phyloP scores from a whole-genome alignment of 2,329 filamentous ascomycete species.

The Trichophyton rubrum region DNA sequence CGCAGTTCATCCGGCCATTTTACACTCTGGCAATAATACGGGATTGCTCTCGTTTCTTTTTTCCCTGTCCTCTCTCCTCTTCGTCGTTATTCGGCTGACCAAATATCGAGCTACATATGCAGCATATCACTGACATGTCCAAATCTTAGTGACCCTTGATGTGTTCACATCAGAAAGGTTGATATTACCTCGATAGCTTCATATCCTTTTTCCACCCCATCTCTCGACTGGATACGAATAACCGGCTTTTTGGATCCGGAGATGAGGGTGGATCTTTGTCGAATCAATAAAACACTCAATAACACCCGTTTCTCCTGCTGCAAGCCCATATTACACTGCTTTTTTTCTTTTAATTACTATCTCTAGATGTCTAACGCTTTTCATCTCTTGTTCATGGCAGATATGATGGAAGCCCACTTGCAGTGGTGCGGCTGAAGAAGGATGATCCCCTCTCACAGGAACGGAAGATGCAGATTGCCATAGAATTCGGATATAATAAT shows the following conservation, averaged over 20 bases:
- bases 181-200: constrained; percentile 7
- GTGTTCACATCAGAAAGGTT: constrained; percentile 18
- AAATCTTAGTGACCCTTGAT: constrained; percentile 14
- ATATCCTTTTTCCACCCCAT: not conserved
- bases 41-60: not conserved
- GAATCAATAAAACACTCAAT: not conserved
- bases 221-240: not conserved
- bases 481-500: constrained; percentile 53
- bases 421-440: constrained; percentile 42
- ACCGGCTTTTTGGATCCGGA: not conserved
- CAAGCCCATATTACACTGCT: not conserved
- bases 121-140: constrained; percentile 5
- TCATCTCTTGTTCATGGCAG: constrained; percentile 6
- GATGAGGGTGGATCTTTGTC: not conserved
- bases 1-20: not conserved
- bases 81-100: not conserved
- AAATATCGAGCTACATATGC: not conserved
- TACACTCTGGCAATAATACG: not conserved
- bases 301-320: not conserved
- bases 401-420: constrained; percentile 46
- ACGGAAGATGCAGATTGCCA: constrained; percentile 47
- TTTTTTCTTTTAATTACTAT: not conserved
- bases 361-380: constrained; percentile 3
- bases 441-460: constrained; percentile 35
- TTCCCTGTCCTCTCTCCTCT: not conserved